Evolutionary conservation across 441 rosid species (phyloP), one percentile per base, ranked within the genome.

Genomic region (Arabidopsis hybrid): DNA sequence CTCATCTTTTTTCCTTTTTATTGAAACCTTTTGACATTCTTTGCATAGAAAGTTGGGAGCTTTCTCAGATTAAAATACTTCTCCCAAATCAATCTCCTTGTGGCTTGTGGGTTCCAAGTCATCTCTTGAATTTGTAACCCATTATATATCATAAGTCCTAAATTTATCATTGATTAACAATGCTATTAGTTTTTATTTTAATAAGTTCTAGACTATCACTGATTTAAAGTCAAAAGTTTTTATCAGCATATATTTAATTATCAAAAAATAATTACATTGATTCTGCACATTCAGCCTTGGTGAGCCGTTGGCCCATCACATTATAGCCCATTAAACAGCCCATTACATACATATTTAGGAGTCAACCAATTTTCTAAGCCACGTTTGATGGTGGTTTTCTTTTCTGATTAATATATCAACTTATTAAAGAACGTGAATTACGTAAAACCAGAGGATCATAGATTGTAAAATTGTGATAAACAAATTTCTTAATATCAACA

Each of bases 401-500:
- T 49, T 36, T 18, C 38, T 18, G 61, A 67, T 40, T 39, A 36
- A 39, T 62, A 31, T 9, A 56, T 31, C 26, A 53, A 52, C 14
- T 60, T 34, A 7, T 60, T 18, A 34, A 42, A 77, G 68, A 71
- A 77, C 80, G 80, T 60, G 77, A 66, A 66, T 77, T 77, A 77
- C 80, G 80, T 77, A 77, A 66, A 65, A 29, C 80, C 77, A 77
- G 69, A 71, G 80, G 32, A 77, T 71, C 63, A 71, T 49, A 35
- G 34, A 5, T 59, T 71, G 80, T 62, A 77, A 65, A 70, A 31
- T 43, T 64, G 57, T 35, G 39, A 65, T 6, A 13, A 31, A 32
- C 31, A 49, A 69, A 35, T 53, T 62, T 69, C 16, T 29, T 13
- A 53, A 59, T 36, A 21, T 45, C 47, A 31, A 29, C 60, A 38